phyloP scores from a whole-genome alignment of 805 yeast species.

The Saccharomyces kudriavzevii region DNA sequence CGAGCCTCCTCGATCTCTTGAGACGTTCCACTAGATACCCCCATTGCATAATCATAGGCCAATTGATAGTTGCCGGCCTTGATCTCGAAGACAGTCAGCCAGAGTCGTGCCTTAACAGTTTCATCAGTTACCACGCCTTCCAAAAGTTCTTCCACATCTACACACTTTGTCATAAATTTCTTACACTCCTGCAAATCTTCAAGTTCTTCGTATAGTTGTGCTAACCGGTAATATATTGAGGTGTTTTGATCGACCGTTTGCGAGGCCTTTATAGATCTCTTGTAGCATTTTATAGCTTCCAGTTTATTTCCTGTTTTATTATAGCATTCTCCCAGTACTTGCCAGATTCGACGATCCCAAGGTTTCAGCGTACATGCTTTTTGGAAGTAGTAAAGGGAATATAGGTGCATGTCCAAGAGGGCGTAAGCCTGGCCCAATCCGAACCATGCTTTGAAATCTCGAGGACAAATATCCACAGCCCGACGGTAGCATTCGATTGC shows the following conservation, averaged over 20 bases:
- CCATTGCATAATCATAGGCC: conserved; percentile 69
- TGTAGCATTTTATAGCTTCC: conserved; percentile 75
- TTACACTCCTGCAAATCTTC: conserved; percentile 48
- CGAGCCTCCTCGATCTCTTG: conserved; percentile 87
- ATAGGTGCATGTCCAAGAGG: conserved; percentile 88
- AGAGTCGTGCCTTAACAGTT: conserved; percentile 69
- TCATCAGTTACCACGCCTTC: conserved; percentile 61
- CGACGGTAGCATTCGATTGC: conserved; percentile 92
- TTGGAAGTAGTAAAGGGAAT: conserved; percentile 87
- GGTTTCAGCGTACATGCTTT: conserved; percentile 84
- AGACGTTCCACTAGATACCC: conserved; percentile 63
- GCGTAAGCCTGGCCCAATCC: conserved; percentile 98
- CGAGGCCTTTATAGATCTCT: conserved; percentile 57
- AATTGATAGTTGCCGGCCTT: conserved; percentile 47
- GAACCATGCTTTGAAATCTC: conserved; percentile 96
- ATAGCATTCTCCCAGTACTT: conserved; percentile 83
- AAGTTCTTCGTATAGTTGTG: conserved; percentile 52
- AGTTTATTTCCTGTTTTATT: conserved; percentile 62
- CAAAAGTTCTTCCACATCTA: conserved; percentile 45
- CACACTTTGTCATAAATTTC: conserved; percentile 55
- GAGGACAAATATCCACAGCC: conserved; percentile 82
- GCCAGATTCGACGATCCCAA: conserved; percentile 91
- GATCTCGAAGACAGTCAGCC: conserved; percentile 73
- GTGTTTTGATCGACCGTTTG: conserved; percentile 48
- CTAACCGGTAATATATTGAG: conserved; percentile 51